Conservation (phyloP, 805 yeast species). For the Spathaspora passalidarum region DNA sequence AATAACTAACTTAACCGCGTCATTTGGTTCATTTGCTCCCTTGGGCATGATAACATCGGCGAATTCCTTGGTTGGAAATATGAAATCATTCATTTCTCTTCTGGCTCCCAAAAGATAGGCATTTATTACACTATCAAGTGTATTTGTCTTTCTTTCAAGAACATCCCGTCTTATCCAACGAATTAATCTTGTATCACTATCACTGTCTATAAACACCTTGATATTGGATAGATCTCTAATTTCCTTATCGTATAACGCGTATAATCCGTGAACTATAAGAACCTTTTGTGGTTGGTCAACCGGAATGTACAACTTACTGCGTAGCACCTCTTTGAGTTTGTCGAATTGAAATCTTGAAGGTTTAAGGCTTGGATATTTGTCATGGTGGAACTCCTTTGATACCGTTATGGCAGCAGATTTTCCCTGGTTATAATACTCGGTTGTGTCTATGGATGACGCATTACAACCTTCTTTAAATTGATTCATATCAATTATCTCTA, state of each 20-base stretch:
- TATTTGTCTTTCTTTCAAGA: constrained; percentile 10
- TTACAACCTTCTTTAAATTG: constrained; percentile 24
- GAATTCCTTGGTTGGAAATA: constrained; percentile 63
- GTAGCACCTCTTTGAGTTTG: constrained; percentile 18
- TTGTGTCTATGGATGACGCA: constrained; percentile 19
- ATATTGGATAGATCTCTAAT: constrained; percentile 57
- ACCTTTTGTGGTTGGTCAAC: constrained; percentile 25
- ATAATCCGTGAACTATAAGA: constrained; percentile 66
- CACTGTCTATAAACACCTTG: constrained; percentile 77
- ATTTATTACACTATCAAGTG: constrained; percentile 38
- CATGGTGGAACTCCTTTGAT: constrained; percentile 14
- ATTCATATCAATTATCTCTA: constrained; percentile 45
- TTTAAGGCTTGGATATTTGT: constrained; percentile 19
- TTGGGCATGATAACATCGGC: constrained; percentile 76
- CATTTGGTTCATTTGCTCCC: constrained; percentile 53
- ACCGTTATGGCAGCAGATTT: constrained; percentile 29
- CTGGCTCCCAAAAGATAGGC: constrained; percentile 55
- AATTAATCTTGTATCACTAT: constrained; percentile 80
- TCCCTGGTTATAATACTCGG: constrained; percentile 16
- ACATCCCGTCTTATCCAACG: constrained; percentile 63
- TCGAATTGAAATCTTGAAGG: constrained; percentile 45
- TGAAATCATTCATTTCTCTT: constrained; percentile 64
- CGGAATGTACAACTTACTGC: constrained; percentile 8
- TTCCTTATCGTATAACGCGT: constrained; percentile 66
- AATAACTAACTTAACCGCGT: constrained; percentile 58